Base-by-base conservation (phyloP, 208 protist genomes). In the Angomonas desouzai region DNA sequence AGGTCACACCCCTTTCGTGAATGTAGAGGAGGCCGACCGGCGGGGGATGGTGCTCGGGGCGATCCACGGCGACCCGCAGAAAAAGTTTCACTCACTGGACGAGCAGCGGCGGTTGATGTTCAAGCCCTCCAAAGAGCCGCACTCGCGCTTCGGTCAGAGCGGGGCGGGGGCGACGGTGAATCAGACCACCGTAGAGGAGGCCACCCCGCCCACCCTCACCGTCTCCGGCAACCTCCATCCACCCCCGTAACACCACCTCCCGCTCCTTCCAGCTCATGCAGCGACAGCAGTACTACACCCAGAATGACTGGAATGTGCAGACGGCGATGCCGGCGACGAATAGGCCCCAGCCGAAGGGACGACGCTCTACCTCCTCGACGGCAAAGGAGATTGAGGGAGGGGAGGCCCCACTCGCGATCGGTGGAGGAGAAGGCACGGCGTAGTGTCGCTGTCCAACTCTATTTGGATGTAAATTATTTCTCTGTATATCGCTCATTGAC, bases 261-360 rank as follows among this genome's bases (percentile, higher is more conserved):
- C 74, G 77, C 16, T 76, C 64, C 10, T 79, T 87, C 47, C 68
- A 62, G 16, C 70, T 94, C 33, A 83, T 94, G 71, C 76, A 90
- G 61, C 77, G 88, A 6, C 88, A 94, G 57, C 85, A 90, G 74
- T 91, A 92, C 68, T 94, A 90, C 64, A 90, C 88, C 23, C 85
- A 91, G 74, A 94, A 84, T 63, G 88, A 94, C 55, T 75, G 76
- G 53, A 94, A 94, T 55, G 59, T 94, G 57, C 56, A 85, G 2
- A 75, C 73, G 51, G 20, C 53, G n/a, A 43, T 64, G 55, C 62
- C 74, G 3, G 20, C 7, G 20, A 13, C 22, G n/a, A 18, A 33
- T 18, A 36, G 9, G n/a, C 0, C 18, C 18, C 10, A 51, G n/a
- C 20, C 6, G 18, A 27, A 3, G 9, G 20, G 45, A 51, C 4